Percentiles rank a stretch among this genome's conserved stretches.
Conservation (phyloP, 129 eudicot genomes). For the Centella asiatica region DNA sequence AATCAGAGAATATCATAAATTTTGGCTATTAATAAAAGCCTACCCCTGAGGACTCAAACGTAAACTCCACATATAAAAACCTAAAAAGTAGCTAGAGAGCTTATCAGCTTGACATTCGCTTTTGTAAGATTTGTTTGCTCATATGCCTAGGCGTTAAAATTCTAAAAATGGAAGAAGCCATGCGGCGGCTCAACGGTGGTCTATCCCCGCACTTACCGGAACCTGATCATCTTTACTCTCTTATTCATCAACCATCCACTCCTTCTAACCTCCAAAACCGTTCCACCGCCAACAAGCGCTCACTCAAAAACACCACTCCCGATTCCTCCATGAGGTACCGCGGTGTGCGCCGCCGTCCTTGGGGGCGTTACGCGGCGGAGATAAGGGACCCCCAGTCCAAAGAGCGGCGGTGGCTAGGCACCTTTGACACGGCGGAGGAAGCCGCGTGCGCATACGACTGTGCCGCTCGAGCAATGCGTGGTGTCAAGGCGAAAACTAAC, state of each 20-base stretch:
- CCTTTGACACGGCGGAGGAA: slow-evolving; percentile 96
- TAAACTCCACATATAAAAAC: no score
- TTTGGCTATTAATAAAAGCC: no score
- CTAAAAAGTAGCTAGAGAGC: no score
- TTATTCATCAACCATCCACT: background rate
- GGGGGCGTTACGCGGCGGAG: slow-evolving; percentile 99
- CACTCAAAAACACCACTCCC: slow-evolving; percentile 25
- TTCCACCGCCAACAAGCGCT: slow-evolving; percentile 28
- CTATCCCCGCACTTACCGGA: slow-evolving; percentile 9
- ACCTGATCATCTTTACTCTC: slow-evolving; percentile 16
- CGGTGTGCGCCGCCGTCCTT: slow-evolving; percentile 91
- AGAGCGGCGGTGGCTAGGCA: slow-evolving; percentile 93
- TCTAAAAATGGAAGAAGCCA: slow-evolving; percentile 10
- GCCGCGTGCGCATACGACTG: slow-evolving; percentile 94
- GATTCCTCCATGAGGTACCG: slow-evolving; percentile 52
- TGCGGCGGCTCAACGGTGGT: slow-evolving; percentile 4
- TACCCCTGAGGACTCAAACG: no score
- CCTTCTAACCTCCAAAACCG: background rate
- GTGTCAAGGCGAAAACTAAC: slow-evolving; percentile 72
- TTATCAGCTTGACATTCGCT: slow-evolving; percentile 1
- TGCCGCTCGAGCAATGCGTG: slow-evolving; percentile 95
- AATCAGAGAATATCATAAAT: no score
- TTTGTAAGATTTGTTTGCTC: no score
- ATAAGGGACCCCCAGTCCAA: slow-evolving; percentile 86
- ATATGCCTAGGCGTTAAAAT: no score